Percentiles rank a stretch among this genome's conserved stretches.
phyloP scores from a whole-genome alignment of 257 asterid species.

The Solanum bulbocastanum region DNA sequence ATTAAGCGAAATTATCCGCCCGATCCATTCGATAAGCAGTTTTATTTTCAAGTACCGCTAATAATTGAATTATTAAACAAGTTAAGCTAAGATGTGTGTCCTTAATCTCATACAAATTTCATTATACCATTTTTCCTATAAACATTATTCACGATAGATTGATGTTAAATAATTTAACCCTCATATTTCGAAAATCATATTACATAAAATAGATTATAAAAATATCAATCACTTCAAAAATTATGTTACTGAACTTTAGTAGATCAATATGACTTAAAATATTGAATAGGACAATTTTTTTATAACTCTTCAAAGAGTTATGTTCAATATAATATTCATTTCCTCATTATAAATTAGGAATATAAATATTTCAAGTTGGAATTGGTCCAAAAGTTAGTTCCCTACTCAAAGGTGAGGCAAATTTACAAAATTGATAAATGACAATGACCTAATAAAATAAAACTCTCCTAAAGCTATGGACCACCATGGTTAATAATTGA shows the following conservation, averaged over 20 bases:
- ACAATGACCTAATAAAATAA: background rate
- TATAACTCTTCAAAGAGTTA: background rate
- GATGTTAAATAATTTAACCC: background rate
- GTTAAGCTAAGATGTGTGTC: background rate
- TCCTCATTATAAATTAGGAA: background rate
- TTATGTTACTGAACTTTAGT: background rate
- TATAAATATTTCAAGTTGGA: background rate
- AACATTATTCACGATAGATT: too few relatives aligned
- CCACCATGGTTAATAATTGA: slow-evolving; percentile 18
- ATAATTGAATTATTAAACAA: too few relatives aligned
- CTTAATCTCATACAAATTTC: background rate
- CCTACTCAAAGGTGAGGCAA: background rate
- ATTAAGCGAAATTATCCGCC: too few relatives aligned
- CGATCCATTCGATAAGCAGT: too few relatives aligned
- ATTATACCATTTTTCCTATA: too few relatives aligned
- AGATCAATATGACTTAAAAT: background rate
- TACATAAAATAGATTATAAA: too few relatives aligned
- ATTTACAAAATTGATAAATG: background rate
- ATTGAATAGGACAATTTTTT: background rate
- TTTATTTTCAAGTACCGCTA: background rate
- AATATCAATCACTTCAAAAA: background rate
- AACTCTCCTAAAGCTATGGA: background rate
- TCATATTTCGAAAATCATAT: background rate
- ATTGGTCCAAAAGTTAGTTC: background rate
- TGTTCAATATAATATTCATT: background rate